Conservation (phyloP, 2,329 filamentous ascomycete species). For the Talaromyces verruculosus region DNA sequence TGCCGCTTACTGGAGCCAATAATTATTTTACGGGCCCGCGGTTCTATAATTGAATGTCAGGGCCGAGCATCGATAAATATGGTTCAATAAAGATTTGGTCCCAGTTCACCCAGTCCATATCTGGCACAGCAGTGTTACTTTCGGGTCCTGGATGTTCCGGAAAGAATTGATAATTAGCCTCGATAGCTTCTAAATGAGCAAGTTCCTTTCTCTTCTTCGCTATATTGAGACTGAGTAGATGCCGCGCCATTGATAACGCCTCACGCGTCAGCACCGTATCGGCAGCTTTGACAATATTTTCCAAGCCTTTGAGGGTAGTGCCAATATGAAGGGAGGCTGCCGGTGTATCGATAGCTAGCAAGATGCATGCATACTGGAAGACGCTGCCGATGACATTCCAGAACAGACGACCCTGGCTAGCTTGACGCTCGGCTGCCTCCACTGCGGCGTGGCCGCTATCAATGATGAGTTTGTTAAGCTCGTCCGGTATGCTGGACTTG, state of each 20-base stretch:
- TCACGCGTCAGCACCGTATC: slow-evolving; percentile 32
- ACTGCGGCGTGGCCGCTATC: slow-evolving; percentile 25
- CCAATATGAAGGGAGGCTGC: slow-evolving; percentile 25
- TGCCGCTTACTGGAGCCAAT: not conserved
- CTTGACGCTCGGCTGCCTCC: slow-evolving; percentile 28
- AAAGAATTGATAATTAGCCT: slow-evolving; percentile 23
- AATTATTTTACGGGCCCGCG: no score
- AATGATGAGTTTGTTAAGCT: slow-evolving; percentile 28
- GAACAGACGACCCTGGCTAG: slow-evolving; percentile 28
- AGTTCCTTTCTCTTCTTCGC: slow-evolving; percentile 34
- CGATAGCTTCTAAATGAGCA: slow-evolving; percentile 31
- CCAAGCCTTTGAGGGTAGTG: slow-evolving; percentile 29
- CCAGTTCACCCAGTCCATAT: slow-evolving; percentile 32
- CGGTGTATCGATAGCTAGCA: slow-evolving; percentile 33
- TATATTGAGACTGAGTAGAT: slow-evolving; percentile 31
- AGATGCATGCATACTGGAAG: slow-evolving; percentile 33
- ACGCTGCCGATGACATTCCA: slow-evolving; percentile 37
- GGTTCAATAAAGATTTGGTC: slow-evolving; percentile 36
- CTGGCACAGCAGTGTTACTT: slow-evolving; percentile 22
- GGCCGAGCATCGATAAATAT: slow-evolving; percentile 30
- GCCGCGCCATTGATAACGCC: slow-evolving; percentile 32
- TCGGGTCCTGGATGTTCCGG: slow-evolving; percentile 18
- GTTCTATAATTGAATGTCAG: slow-evolving; percentile 18
- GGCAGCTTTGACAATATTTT: slow-evolving; percentile 29
- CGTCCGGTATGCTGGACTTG: slow-evolving; percentile 27